These are phyloP conservation scores for Corinectria fuckeliana DNA, from an alignment of 2,329 filamentous ascomycete species.

Conservation along the genomic window DNA sequence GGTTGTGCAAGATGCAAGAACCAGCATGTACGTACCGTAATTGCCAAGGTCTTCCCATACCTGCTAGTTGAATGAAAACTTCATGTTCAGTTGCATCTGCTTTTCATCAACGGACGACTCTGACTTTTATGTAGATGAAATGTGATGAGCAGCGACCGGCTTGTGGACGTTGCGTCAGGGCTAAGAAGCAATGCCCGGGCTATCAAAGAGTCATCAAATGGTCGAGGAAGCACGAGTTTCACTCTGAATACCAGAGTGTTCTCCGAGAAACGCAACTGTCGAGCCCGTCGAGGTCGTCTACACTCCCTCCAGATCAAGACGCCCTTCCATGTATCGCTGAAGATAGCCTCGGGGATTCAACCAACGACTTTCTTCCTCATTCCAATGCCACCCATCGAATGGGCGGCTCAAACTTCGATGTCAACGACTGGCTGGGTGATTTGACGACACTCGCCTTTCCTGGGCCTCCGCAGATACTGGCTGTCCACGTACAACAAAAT, in stretches of 20 bases:
- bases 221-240: slow-evolving; percentile 23
- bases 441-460: neutral
- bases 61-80: neutral
- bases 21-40: slow-evolving; percentile 19
- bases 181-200: slow-evolving; percentile 17
- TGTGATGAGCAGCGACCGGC: slow-evolving; percentile 20
- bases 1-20: slow-evolving; percentile 24
- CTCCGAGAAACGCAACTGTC: neutral
- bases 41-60: neutral
- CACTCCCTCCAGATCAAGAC: neutral
- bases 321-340: neutral
- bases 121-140: slow-evolving; percentile 9
- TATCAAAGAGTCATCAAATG: slow-evolving; percentile 19
- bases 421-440: slow-evolving; percentile 6
- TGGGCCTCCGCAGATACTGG: neutral
- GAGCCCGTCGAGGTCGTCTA: slow-evolving; percentile 3
- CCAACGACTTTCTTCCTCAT: neutral
- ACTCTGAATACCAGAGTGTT: neutral
- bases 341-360: neutral
- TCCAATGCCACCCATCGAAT: neutral
- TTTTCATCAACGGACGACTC: neutral
- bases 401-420: neutral
- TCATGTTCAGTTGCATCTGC: neutral
- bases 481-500: neutral
- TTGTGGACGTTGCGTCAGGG: slow-evolving; percentile 20